Conservation (phyloP, 805 yeast genomes). For the Lachancea dasiensis region DNA sequence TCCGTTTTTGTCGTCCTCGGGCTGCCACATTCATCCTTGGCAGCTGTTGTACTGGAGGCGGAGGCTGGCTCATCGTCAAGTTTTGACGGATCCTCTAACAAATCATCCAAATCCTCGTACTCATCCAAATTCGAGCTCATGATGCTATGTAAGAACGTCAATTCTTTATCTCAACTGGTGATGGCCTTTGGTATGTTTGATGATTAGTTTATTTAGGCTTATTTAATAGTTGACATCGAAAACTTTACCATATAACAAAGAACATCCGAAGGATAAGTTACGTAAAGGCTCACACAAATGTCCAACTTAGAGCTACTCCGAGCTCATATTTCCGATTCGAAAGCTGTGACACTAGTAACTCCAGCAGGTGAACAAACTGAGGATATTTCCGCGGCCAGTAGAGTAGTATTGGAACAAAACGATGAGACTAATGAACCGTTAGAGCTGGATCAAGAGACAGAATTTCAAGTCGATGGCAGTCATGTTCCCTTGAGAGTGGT, state of each 20-base stretch:
- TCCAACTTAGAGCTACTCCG: slow-evolving; percentile 14
- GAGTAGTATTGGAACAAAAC: slow-evolving; percentile 22
- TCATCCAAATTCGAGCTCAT: slow-evolving; percentile 38
- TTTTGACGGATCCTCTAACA: slow-evolving; percentile 42
- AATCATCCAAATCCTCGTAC: slow-evolving; percentile 72
- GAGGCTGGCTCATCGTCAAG: slow-evolving; percentile 11
- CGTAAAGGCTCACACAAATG: not conserved
- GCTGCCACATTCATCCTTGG: slow-evolving; percentile 13
- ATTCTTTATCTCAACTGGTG: not conserved
- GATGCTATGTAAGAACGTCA: not conserved
- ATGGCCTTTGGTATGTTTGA: no score
- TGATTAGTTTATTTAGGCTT: no score
- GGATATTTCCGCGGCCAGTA: slow-evolving; percentile 35
- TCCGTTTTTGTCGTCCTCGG: slow-evolving; percentile 16
- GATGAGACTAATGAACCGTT: slow-evolving; percentile 17
- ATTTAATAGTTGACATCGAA: no score
- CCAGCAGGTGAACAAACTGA: slow-evolving; percentile 24
- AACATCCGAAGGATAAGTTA: not conserved
- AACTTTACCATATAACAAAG: not conserved
- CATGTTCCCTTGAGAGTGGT: slow-evolving; percentile 53
- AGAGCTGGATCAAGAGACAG: slow-evolving; percentile 44
- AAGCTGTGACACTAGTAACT: slow-evolving; percentile 15
- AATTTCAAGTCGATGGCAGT: slow-evolving; percentile 46
- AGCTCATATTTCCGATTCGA: slow-evolving; percentile 17
- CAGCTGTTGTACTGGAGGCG: no score